phyloP scores from a whole-genome alignment of 2,329 filamentous ascomycete species.

The Nakataea oryzae region DNA sequence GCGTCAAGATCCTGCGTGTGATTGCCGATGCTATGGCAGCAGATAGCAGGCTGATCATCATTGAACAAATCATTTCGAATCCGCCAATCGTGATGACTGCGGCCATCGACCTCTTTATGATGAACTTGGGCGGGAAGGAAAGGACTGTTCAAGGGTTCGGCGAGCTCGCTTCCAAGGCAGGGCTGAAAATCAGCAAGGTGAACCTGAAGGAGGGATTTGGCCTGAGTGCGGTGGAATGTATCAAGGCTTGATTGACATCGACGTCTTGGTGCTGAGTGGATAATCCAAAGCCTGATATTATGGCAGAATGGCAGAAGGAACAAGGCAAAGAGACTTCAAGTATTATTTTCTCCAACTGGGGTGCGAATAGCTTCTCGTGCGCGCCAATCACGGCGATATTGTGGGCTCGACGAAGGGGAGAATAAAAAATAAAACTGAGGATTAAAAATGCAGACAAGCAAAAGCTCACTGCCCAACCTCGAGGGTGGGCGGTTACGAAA shows the following conservation, averaged over 20 bases:
- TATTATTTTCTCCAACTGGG: too few species aligned
- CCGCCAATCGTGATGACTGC: conserved; percentile 7
- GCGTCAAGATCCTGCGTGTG: conserved; percentile 18
- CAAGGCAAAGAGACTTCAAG: too few species aligned
- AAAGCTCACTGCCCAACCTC: too few species aligned
- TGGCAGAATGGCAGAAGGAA: too few species aligned
- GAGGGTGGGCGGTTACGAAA: too few species aligned
- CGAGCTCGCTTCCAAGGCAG: conserved; percentile 7
- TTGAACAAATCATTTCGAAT: conserved; percentile 12
- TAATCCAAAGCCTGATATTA: too few species aligned
- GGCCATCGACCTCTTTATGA: conserved; percentile 13
- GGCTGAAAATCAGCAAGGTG: conserved; percentile 10
- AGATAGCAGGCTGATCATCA: conserved; percentile 15
- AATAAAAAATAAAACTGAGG: too few species aligned
- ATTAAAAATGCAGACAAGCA: too few species aligned
- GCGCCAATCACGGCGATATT: too few species aligned
- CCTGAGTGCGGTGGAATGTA: conserved; percentile 12
- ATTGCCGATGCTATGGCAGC: conserved; percentile 17
- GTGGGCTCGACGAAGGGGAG: too few species aligned
- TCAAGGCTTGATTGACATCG: conserved; percentile 7
- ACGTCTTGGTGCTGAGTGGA: too few species aligned
- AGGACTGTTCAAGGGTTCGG: conserved; percentile 10
- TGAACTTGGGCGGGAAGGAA: conserved; percentile 14
- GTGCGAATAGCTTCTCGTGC: too few species aligned
- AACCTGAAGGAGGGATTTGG: conserved; percentile 8